Evolutionary conservation across 306 rosid species (phyloP), one percentile per base, ranked within the genome.

Genomic region (Abrus precatorius): DNA sequence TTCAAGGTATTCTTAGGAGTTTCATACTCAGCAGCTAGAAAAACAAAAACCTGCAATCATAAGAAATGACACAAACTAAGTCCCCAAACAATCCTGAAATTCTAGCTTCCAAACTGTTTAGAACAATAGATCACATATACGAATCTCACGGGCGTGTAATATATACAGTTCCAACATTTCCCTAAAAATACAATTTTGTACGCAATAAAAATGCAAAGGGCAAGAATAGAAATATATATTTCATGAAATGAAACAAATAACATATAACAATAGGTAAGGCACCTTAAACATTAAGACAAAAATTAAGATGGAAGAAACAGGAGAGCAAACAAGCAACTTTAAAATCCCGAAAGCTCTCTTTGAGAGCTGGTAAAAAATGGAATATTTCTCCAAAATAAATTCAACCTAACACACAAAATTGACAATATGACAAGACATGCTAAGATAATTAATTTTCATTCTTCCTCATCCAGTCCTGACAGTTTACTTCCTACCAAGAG

Each of bases 21-120:
- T 76, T 84, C 97, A 54, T 95, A 95, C 81, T 95, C 99, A 40
- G 98, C 97, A 41, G 99, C 99, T 72, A 95, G 41, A 85, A 92
- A 95, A 13, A 93, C 99, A 54, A 93, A 95, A 72, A 95, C 98
- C 99, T 95, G 89, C 78, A 74, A 76, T 76, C 76, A 72, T 44
- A 82, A 32, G 41, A 66, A 48, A 69, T 41, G 57, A 53, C 32
- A 80, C 52, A 71, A 82, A 68, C 29, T 67, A 77, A 77, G 76
- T 52, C 73, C 56, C 77, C 12, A 43, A 9, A 61, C 11, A 78
- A 29, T 76, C 41, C 34, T 47, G 66, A 53, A 76, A 69, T 44
- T 73, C 47, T 44, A 75, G 60, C 72, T 40, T 9, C 40, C 53
- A 67, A 65, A 62, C 60, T 43, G 7, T 10, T 45, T 57, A 65